Conservation (phyloP, 1,284 basidiomycete species). For the Marasmius oreades region DNA sequence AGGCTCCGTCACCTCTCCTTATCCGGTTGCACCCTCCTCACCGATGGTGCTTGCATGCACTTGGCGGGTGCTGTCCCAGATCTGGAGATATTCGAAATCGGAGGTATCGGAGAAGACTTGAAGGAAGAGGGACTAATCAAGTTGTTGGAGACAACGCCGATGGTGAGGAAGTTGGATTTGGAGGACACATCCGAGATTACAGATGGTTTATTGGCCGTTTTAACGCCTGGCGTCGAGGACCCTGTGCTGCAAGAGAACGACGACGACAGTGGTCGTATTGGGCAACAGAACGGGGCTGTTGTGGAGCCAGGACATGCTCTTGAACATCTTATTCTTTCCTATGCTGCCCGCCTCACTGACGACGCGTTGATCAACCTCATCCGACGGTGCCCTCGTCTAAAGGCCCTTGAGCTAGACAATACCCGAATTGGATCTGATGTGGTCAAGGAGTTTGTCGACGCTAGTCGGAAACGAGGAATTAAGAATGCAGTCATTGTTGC, state of each 20-base stretch:
- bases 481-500: slow-evolving; percentile 56
- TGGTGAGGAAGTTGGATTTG: slow-evolving; percentile 76
- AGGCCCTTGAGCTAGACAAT: slow-evolving; percentile 73
- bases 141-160: slow-evolving; percentile 67
- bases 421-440: slow-evolving; percentile 66
- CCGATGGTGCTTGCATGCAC: slow-evolving; percentile 69
- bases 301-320: slow-evolving; percentile 58
- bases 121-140: slow-evolving; percentile 70
- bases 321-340: slow-evolving; percentile 73
- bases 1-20: slow-evolving; percentile 75
- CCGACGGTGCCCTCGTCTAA: slow-evolving; percentile 56
- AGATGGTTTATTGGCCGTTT: slow-evolving; percentile 62
- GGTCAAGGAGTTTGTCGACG: slow-evolving; percentile 66
- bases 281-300: no score
- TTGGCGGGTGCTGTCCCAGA: slow-evolving; percentile 70
- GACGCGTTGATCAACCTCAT: slow-evolving; percentile 65
- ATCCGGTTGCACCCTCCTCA: slow-evolving; percentile 72
- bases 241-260: slow-evolving; percentile 1
- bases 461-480: slow-evolving; percentile 45
- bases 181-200: slow-evolving; percentile 79
- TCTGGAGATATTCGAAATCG: slow-evolving; percentile 82
- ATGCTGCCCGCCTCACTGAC: slow-evolving; percentile 60
- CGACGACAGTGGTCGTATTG: slow-evolving; percentile 10
- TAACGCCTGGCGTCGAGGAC: slow-evolving; percentile 49
- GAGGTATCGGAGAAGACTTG: slow-evolving; percentile 68